Base-by-base conservation (phyloP, 352 stramenopile species). In the Pythium angustatum region DNA sequence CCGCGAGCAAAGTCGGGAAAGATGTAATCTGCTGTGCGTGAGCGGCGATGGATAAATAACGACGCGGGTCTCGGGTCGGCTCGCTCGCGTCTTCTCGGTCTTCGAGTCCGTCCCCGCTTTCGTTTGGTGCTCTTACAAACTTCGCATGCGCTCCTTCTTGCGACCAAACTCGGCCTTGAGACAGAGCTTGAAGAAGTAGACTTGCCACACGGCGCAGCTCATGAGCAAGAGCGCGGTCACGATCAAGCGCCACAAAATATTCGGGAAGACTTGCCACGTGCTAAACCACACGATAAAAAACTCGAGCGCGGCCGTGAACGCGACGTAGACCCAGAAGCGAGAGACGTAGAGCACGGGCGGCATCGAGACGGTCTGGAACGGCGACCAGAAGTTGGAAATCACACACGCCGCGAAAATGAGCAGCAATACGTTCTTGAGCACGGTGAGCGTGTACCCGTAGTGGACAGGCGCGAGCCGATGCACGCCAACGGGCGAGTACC, bases 361-460 rank as follows among this genome's bases (percentile, higher is more conserved):
- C 77, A 92, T 91, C 24, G 73, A 81, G 24, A 90, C 62, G 24
- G 77, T 64, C 30, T 71, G 62, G 36, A 69, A 49, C 10, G 77
- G 78, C 26, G 77, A 76, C 83, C 83, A 94, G 58, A 91, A 94
- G 72, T 91, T 91, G 30, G 85, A 94, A 33, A 92, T 70, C 41
- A 89, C 78, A 50, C 83, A 91, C 47, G 81, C 83, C 17, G 76
- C 75, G 58, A 87, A 93, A 47, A 93, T 79, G 48, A 90, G 78
- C 64, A 93, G 63, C 53, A 91, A 85, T 5, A 91, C 75, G 68
- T 93, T 88, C 79, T 90, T 88, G 53, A 91, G 62, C 56, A 91
- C 84, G 62, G 79, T 90, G 43, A 93, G 72, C 45, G 75, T 71
- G 64, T 90, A 93, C 45, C 82, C 85, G 33, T 91, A 90, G 63